phyloP scores from a whole-genome alignment of 495 filamentous ascomycete species.

The Aspergillus hancockii region DNA sequence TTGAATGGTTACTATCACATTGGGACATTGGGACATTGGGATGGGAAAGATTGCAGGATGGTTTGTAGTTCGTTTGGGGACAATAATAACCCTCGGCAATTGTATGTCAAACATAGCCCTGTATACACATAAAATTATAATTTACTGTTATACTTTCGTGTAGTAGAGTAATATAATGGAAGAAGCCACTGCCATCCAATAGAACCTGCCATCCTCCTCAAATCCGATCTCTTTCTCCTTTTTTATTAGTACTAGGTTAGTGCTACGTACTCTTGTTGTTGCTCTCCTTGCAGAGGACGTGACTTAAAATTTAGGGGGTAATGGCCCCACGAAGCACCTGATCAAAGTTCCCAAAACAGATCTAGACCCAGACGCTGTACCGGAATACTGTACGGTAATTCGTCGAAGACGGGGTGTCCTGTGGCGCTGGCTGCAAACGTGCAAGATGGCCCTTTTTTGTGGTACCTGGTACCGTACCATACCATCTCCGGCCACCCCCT shows the following conservation, averaged over 20 bases:
- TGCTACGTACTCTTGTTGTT: background rate
- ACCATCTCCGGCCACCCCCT: background rate
- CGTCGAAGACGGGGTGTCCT: background rate
- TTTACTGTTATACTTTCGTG: no score
- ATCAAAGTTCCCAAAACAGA: slow-evolving; percentile 1
- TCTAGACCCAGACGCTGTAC: background rate
- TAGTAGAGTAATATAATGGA: no score
- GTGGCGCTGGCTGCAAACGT: slow-evolving; percentile 5
- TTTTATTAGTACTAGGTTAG: background rate
- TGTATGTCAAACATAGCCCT: background rate
- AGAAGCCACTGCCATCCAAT: no score
- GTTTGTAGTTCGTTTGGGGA: background rate
- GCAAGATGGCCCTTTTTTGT: background rate
- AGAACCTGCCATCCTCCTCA: no score
- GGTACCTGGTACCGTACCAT: slow-evolving; percentile 6
- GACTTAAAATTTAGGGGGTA: background rate
- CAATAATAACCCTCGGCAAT: no score
- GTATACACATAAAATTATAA: background rate
- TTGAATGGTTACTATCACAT: background rate
- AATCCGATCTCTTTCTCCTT: background rate
- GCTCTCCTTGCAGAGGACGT: background rate
- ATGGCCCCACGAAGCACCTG: slow-evolving; percentile 3
- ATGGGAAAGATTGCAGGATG: background rate
- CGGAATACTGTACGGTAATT: background rate
- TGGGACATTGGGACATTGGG: background rate